Base-by-base conservation (phyloP, 192 early-diverging fungal genomes). In the Coemansia sp. region DNA sequence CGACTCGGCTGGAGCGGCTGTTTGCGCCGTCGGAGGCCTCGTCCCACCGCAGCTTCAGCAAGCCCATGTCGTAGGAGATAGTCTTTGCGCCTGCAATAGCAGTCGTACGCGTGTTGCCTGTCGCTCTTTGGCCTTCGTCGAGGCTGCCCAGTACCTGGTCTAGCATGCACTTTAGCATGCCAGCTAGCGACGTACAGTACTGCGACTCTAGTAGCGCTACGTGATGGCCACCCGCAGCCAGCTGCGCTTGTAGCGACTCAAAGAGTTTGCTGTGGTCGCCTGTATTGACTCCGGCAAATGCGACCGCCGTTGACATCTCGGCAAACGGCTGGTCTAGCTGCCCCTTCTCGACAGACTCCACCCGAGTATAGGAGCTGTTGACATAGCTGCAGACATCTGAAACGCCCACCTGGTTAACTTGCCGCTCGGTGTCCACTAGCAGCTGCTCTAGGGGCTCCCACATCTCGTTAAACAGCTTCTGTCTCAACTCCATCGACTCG, bases 231-330 rank as follows among this genome's bases (percentile, higher is more conserved):
- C 39, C 61, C 6, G 43, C 39, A 2, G 6, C 42, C 53, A 86
- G 73, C 52, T 70, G 69, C 64, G n/a, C 55, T 45, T 86, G 83
- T 20, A 94, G 85, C 59, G 88, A 85, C 52, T 72, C 68, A 61
- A 93, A 94, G 10, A 91, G 81, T 23, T 84, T 79, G 59, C 86
- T 86, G 42, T 94, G 90, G 70, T 94, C 92, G 31, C 88, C 86
- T 0, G 85, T 88, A 63, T 94, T 94, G 18, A 69, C 77, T 63
- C 89, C 89, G 0, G 89, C 85, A 77, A 92, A 91, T 2, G 89
- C 82, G 2, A 94, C 75, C 3, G 85, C 92, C 16, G 92, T 86
- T 0, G 92, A 86, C 34, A 92, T 72, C 64, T 93, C 90, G 42
- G 84, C 79, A 64, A 83, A 86, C 2, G 88, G 87, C 53, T 83